phyloP scores from a whole-genome alignment of 2,329 filamentous ascomycete species.

The Penicillium sclerotiorum region DNA sequence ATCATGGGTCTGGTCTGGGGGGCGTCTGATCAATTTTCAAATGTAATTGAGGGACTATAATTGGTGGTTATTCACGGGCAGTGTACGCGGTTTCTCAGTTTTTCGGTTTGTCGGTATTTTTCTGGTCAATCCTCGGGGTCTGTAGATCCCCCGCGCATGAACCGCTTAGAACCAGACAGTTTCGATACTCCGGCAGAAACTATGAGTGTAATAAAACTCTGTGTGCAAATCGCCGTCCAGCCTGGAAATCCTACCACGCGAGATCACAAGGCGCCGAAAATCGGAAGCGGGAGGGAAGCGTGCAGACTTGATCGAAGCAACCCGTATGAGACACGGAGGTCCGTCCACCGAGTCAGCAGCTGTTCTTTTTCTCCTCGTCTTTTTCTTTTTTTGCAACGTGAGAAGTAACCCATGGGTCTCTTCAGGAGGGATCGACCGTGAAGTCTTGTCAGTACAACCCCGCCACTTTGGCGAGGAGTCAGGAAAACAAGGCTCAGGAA shows the following conservation, averaged over 20 bases:
- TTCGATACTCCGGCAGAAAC: too few relatives aligned
- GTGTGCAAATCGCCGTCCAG: too few relatives aligned
- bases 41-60: background rate
- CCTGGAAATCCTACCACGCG: too few relatives aligned
- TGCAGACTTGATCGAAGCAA: background rate
- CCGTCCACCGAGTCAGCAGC: background rate
- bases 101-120: too few relatives aligned
- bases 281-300: slow-evolving; percentile 4
- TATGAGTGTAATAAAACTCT: too few relatives aligned
- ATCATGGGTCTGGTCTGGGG: background rate
- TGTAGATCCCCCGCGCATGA: too few relatives aligned
- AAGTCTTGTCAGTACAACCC: too few relatives aligned
- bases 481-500: background rate
- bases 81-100: too few relatives aligned
- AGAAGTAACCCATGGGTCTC: background rate
- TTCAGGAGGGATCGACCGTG: background rate
- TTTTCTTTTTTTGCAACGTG: slow-evolving; percentile 5
- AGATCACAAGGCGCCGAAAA: slow-evolving; percentile 3
- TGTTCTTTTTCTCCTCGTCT: too few relatives aligned
- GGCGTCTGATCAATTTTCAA: too few relatives aligned
- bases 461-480: too few relatives aligned
- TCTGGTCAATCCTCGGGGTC: background rate
- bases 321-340: slow-evolving; percentile 3
- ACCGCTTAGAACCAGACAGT: too few relatives aligned
- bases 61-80: background rate